A percentile compares a stretch with the other conserved stretches of the same genome.
Evolutionary conservation across 2,329 filamentous ascomycete species (phyloP).

Genomic region (Colletotrichum caudatum): DNA sequence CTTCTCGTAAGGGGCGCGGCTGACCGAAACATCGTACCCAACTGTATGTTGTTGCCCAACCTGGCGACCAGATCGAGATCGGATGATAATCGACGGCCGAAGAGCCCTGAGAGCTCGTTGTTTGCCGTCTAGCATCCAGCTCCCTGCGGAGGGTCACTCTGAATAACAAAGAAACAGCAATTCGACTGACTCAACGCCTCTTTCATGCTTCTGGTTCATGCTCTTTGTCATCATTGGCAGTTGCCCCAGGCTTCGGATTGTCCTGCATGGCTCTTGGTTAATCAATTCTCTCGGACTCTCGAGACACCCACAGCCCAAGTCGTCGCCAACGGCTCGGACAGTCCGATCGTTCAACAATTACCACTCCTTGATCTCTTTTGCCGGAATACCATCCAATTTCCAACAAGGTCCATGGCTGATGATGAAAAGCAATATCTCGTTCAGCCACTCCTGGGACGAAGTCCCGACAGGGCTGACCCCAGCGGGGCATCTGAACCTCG

Average conservation of each 20-base stretch:
- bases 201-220: slow-evolving; percentile 34
- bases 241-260: slow-evolving; percentile 7
- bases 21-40: slow-evolving; percentile 37
- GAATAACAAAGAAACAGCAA: slow-evolving; percentile 11
- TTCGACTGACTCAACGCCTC: slow-evolving; percentile 37
- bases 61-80: slow-evolving; percentile 31
- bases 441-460: slow-evolving; percentile 26
- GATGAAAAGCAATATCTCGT: slow-evolving; percentile 29
- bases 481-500: slow-evolving; percentile 38
- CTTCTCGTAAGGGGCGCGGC: slow-evolving; percentile 18
- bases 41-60: slow-evolving; percentile 37
- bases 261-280: slow-evolving; percentile 4
- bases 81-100: slow-evolving; percentile 2
- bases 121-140: not conserved
- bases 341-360: slow-evolving; percentile 8
- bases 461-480: slow-evolving; percentile 42
- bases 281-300: slow-evolving; percentile 13
- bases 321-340: slow-evolving; percentile 10
- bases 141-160: not conserved
- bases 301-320: slow-evolving; percentile 12
- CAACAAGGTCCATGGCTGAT: slow-evolving; percentile 40
- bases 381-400: slow-evolving; percentile 28
- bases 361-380: slow-evolving; percentile 3
- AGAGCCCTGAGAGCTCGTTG: not conserved
- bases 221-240: slow-evolving; percentile 10